Percentiles rank a stretch among this genome's conserved stretches.
Conservation (phyloP, 306 rosid genomes). For the Dalbergia oliveri region DNA sequence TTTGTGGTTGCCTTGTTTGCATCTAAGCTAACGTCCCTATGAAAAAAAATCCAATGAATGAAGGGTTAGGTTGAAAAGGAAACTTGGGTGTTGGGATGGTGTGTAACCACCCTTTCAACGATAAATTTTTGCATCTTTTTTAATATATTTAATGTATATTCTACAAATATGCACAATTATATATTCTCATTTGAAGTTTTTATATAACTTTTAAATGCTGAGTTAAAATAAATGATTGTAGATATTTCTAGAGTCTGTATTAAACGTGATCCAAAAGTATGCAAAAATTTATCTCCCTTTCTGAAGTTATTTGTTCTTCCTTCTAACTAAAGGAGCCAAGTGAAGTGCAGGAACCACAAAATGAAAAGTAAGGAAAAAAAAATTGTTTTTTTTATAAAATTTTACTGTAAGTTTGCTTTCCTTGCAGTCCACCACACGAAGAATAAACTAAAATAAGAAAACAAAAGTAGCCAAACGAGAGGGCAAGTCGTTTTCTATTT, state of each 20-base stretch:
- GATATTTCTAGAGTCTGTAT: too few relatives aligned
- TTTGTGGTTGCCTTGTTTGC: conserved; percentile 60
- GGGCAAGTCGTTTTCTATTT: conserved; percentile 31
- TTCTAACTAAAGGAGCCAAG: conserved; percentile 43
- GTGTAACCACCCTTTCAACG: conserved; percentile 34
- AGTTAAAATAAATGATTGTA: too few relatives aligned
- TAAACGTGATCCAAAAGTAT: too few relatives aligned
- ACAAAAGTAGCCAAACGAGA: conserved; percentile 21
- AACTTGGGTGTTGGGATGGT: conserved; percentile 42
- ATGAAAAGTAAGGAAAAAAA: neutral
- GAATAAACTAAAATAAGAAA: neutral
- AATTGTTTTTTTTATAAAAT: neutral
- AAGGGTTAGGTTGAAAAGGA: conserved; percentile 50
- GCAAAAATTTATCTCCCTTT: neutral
- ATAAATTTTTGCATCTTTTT: too few relatives aligned
- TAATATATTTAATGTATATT: too few relatives aligned
- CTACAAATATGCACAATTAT: too few relatives aligned
- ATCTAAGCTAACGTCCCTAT: conserved; percentile 52
- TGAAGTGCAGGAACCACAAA: conserved; percentile 3
- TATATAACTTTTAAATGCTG: too few relatives aligned
- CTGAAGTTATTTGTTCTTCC: conserved; percentile 42
- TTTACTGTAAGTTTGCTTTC: conserved; percentile 46
- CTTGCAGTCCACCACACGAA: conserved; percentile 42
- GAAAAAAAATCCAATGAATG: conserved; percentile 64
- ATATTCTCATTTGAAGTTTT: too few relatives aligned